phyloP scores from a whole-genome alignment of 2,329 filamentous ascomycete species.

The Chlorencoelia australis region DNA sequence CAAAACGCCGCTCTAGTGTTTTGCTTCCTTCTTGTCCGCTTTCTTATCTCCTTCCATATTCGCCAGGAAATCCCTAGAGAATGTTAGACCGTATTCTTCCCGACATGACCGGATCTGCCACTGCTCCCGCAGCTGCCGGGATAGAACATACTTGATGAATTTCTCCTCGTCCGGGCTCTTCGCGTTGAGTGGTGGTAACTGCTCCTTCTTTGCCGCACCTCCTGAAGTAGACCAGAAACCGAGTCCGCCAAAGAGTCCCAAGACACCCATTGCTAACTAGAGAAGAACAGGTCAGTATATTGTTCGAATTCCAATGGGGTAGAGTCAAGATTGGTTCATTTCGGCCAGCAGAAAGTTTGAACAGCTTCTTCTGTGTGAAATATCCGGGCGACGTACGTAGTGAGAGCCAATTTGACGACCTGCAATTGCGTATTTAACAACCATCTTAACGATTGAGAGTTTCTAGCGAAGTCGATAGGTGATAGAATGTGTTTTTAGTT shows the following conservation, averaged over 20 bases:
- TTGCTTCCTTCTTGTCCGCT: constrained; percentile 6
- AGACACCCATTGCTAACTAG: constrained; percentile 26
- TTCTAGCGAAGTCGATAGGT: background rate
- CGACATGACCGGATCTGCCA: background rate
- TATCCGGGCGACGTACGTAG: constrained; percentile 18
- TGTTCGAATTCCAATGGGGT: too few relatives aligned
- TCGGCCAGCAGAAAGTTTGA: constrained; percentile 10
- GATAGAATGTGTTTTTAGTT: background rate
- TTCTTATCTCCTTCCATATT: constrained; percentile 19
- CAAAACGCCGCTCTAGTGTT: constrained; percentile 4
- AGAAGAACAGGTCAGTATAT: too few relatives aligned
- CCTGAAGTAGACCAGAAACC: constrained; percentile 16
- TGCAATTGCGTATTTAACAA: constrained; percentile 25
- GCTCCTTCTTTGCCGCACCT: constrained; percentile 18
- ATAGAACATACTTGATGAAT: constrained; percentile 27
- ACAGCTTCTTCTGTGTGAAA: constrained; percentile 6
- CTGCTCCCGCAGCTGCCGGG: background rate
- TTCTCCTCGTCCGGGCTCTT: constrained; percentile 27
- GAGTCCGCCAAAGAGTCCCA: constrained; percentile 18
- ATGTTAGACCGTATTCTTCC: background rate
- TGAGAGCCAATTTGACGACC: constrained; percentile 28
- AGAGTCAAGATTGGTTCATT: constrained; percentile 6
- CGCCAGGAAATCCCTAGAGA: constrained; percentile 8
- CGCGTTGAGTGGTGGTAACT: constrained; percentile 28
- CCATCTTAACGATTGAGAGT: constrained; percentile 21